Evolutionary conservation across 495 filamentous ascomycete genomes (phyloP).

Genomic region (Podospora conica): DNA sequence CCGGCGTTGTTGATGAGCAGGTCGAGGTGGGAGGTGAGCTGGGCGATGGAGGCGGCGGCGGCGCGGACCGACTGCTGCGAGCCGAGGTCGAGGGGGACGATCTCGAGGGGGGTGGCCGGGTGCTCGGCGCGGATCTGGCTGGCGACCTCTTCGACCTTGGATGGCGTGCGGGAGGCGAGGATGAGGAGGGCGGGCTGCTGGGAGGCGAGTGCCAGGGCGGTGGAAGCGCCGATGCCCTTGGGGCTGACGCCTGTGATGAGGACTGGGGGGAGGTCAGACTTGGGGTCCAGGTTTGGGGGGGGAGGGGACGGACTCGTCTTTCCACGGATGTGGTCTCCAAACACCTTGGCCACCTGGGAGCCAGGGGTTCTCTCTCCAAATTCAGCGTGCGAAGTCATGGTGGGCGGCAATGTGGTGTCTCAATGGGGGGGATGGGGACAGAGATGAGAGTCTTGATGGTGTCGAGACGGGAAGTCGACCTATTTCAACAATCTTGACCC

Average conservation of each 20-base stretch:
- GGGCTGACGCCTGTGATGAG: conserved; percentile 49
- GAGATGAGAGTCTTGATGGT: neutral
- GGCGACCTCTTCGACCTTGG: conserved; percentile 45
- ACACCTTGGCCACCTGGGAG: conserved; percentile 37
- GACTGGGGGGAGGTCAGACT: conserved; percentile 17
- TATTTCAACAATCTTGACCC: neutral
- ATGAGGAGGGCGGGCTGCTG: conserved; percentile 47
- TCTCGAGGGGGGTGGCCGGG: conserved; percentile 32
- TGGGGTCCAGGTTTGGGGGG: neutral
- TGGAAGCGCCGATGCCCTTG: conserved; percentile 47
- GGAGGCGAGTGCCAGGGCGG: conserved; percentile 48
- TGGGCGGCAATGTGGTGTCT: neutral
- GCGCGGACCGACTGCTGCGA: conserved; percentile 39
- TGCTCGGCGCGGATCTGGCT: conserved; percentile 30
- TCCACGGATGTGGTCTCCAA: conserved; percentile 33
- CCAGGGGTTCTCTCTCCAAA: conserved; percentile 41
- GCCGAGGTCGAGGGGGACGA: conserved; percentile 41
- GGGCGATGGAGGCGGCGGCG: conserved; percentile 36
- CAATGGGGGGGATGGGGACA: neutral
- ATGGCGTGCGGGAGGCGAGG: conserved; percentile 47
- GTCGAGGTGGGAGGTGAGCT: conserved; percentile 43
- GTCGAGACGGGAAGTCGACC: neutral
- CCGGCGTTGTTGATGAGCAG: conserved; percentile 54
- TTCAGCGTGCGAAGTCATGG: conserved; percentile 37
- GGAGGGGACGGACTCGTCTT: conserved; percentile 30